Conservation (phyloP, 768 basidiomycete species). For the Lentinula aciculospora region DNA sequence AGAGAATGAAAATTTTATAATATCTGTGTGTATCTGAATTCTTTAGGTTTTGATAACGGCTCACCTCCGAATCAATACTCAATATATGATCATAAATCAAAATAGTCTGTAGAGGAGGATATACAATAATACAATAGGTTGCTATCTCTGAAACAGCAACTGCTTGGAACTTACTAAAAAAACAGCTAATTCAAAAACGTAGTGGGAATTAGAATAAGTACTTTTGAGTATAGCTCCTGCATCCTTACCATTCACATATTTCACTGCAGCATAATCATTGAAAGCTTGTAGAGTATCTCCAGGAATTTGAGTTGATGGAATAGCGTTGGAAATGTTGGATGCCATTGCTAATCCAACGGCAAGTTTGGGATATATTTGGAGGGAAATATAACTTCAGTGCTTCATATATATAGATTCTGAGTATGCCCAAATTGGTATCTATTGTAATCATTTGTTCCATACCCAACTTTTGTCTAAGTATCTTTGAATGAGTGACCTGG, state of each 20-base stretch:
- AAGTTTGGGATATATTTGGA: too few relatives aligned
- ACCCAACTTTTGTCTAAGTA: too few relatives aligned
- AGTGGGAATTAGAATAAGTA: not conserved
- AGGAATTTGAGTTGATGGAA: not conserved
- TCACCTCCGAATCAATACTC: constrained; percentile 21
- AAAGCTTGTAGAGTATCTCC: not conserved
- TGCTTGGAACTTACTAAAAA: not conserved
- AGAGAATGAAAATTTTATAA: too few relatives aligned
- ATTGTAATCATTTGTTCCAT: too few relatives aligned
- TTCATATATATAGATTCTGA: too few relatives aligned
- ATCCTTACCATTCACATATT: not conserved
- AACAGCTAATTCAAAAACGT: not conserved
- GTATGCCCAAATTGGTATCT: too few relatives aligned
- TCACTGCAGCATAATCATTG: not conserved
- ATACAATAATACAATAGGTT: not conserved
- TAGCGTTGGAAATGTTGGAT: not conserved
- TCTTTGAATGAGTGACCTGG: too few relatives aligned
- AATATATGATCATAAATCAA: constrained; percentile 20
- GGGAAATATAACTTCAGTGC: too few relatives aligned
- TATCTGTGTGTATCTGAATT: not conserved
- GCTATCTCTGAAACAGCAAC: too few relatives aligned
- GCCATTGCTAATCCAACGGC: too few relatives aligned
- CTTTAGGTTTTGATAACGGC: not conserved
- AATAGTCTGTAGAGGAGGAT: constrained; percentile 10
- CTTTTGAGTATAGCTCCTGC: not conserved